phyloP scores from a whole-genome alignment of 225 moss, liverwort and hornwort species.

The Physcomitrium patens region DNA sequence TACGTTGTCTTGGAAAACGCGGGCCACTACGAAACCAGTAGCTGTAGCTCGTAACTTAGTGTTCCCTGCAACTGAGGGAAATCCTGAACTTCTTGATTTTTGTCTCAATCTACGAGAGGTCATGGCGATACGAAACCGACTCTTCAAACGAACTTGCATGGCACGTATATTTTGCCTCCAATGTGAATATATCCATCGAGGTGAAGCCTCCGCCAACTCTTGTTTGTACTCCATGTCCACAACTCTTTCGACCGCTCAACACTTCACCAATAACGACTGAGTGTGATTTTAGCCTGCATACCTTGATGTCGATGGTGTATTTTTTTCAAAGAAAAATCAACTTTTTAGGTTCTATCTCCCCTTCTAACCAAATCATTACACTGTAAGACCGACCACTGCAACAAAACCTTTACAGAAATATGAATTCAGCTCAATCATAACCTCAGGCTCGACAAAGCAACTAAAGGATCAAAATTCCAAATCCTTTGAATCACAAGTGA shows the following conservation, averaged over 20 bases:
- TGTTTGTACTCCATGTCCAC: slow-evolving; percentile 41
- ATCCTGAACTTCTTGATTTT: slow-evolving; percentile 56
- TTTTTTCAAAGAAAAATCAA: neutral
- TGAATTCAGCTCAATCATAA: neutral
- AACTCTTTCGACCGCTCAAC: neutral
- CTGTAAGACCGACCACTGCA: neutral
- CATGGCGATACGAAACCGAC: slow-evolving; percentile 71
- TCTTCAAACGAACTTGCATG: slow-evolving; percentile 71
- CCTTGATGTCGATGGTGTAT: neutral
- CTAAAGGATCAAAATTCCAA: neutral
- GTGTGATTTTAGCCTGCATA: too few species aligned
- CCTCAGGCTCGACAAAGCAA: neutral
- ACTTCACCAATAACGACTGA: neutral
- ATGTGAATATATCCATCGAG: slow-evolving; percentile 42
- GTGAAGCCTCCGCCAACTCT: slow-evolving; percentile 23
- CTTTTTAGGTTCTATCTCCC: neutral
- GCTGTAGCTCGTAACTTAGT: slow-evolving; percentile 81
- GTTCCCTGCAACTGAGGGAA: slow-evolving; percentile 47
- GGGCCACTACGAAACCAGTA: slow-evolving; percentile 85
- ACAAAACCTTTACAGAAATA: neutral
- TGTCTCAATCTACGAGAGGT: slow-evolving; percentile 57
- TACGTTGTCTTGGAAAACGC: slow-evolving; percentile 90
- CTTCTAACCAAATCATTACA: neutral
- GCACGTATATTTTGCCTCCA: slow-evolving; percentile 73
- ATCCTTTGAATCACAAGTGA: neutral